Percentiles rank a stretch among this genome's conserved stretches.
Conservation (phyloP, 352 stramenopile species). For the Globisporangium cylindrosporum region DNA sequence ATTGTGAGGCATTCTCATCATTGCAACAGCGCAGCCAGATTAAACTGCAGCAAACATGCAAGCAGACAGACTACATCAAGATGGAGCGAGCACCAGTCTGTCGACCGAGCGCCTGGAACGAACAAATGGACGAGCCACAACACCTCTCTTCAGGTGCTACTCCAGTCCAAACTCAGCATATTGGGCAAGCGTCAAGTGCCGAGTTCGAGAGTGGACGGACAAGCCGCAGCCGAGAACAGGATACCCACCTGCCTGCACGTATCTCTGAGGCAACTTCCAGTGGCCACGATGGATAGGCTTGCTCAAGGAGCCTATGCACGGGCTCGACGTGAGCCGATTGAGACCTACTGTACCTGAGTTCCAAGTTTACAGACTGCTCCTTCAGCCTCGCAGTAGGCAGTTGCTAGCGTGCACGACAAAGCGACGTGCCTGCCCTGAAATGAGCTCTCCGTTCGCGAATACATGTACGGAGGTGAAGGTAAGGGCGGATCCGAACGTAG, state of each 20-base stretch:
- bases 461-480: too few species aligned
- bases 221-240: not conserved
- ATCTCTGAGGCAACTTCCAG: not conserved
- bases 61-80: not conserved
- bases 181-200: not conserved
- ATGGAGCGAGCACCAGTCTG: not conserved
- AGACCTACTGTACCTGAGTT: too few species aligned
- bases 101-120: not conserved
- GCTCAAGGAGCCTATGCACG: not conserved
- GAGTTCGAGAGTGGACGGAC: not conserved
- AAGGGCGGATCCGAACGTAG: too few species aligned
- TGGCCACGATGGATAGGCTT: not conserved
- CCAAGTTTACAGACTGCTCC: not conserved
- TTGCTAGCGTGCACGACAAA: not conserved
- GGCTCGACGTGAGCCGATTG: not conserved
- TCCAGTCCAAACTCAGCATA: not conserved
- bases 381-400: not conserved
- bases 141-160: not conserved
- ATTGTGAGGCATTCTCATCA: constrained; percentile 20
- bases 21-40: not conserved
- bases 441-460: not conserved
- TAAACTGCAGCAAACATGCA: not conserved
- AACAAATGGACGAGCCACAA: not conserved
- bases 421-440: not conserved
- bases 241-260: not conserved